Percentiles rank a stretch among this genome's conserved stretches.
Conservation (phyloP, 1,139 yeast species). For the Candida tropicalis region DNA sequence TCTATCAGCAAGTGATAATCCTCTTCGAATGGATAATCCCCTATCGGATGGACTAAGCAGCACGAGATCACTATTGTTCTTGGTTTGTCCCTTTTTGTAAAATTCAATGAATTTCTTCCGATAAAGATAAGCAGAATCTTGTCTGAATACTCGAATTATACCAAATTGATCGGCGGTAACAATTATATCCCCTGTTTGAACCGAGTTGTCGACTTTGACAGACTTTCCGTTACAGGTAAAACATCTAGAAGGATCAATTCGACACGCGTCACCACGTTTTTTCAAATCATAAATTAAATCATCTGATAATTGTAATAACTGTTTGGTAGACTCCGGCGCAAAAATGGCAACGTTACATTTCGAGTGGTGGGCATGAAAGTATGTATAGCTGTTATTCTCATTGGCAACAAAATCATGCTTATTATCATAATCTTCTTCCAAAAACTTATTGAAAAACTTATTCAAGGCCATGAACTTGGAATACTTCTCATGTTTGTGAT, state of each 20-base stretch:
- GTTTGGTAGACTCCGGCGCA: slow-evolving; percentile 76
- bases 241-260: slow-evolving; percentile 11
- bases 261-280: slow-evolving; percentile 27
- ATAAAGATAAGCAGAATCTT: slow-evolving; percentile 62
- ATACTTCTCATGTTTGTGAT: slow-evolving; percentile 34
- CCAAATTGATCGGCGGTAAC: slow-evolving; percentile 82
- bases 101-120: slow-evolving; percentile 28
- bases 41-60: slow-evolving; percentile 8
- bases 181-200: slow-evolving; percentile 50
- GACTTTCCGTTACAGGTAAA: slow-evolving; percentile 16
- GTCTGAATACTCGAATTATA: slow-evolving; percentile 72
- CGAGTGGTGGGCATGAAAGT: slow-evolving; percentile 78
- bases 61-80: slow-evolving; percentile 3
- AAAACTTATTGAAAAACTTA: slow-evolving; percentile 33
- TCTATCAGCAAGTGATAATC: slow-evolving; percentile 6
- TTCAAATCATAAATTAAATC: slow-evolving; percentile 74
- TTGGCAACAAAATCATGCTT: slow-evolving; percentile 37
- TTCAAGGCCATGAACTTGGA: slow-evolving; percentile 34
- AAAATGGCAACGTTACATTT: slow-evolving; percentile 75
- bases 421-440: slow-evolving; percentile 26
- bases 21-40: slow-evolving; percentile 8
- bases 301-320: slow-evolving; percentile 67
- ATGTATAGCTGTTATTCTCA: slow-evolving; percentile 57
- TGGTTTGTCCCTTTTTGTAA: slow-evolving; percentile 16
- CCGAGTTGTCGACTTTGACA: slow-evolving; percentile 24